Evolutionary conservation across 129 eudicot genomes (phyloP).

Genomic region (Silybum marianum): DNA sequence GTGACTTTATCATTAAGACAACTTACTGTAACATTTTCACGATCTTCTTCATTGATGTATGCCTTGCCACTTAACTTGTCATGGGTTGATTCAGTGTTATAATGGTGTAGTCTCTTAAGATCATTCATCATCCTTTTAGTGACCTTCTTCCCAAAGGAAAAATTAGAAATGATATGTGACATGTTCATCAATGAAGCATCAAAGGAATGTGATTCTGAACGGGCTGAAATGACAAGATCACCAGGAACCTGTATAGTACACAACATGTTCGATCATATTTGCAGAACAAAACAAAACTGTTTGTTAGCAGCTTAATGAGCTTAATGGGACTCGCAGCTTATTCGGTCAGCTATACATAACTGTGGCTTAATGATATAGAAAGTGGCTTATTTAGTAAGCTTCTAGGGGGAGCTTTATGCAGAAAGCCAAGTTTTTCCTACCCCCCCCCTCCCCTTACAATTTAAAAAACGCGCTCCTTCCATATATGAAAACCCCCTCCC

Average conservation of each 20-base stretch:
- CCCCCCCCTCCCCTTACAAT: no score
- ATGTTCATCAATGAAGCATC: constrained; percentile 86
- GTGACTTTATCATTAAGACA: background rate
- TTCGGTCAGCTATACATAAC: no score
- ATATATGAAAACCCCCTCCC: no score
- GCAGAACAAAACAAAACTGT: background rate
- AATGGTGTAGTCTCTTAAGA: constrained; percentile 53
- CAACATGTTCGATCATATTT: background rate
- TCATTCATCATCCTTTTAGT: constrained; percentile 58
- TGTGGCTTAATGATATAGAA: no score
- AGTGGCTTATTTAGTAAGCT: no score
- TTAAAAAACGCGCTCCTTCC: no score
- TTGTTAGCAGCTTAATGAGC: no score
- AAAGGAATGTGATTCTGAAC: constrained; percentile 74
- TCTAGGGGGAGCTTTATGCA: no score
- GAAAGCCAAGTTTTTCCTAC: no score
- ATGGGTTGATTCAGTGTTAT: constrained; percentile 57
- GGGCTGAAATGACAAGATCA: constrained; percentile 69
- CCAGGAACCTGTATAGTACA: constrained; percentile 74
- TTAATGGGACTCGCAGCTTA: no score
- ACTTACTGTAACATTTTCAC: constrained; percentile 72
- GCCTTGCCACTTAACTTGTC: constrained; percentile 55
- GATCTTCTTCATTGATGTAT: constrained; percentile 44
- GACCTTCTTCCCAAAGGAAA: constrained; percentile 69
- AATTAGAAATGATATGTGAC: constrained; percentile 68